Base-by-base conservation (phyloP, 164 flowering plant genomes). In the Liquidambar formosana region DNA sequence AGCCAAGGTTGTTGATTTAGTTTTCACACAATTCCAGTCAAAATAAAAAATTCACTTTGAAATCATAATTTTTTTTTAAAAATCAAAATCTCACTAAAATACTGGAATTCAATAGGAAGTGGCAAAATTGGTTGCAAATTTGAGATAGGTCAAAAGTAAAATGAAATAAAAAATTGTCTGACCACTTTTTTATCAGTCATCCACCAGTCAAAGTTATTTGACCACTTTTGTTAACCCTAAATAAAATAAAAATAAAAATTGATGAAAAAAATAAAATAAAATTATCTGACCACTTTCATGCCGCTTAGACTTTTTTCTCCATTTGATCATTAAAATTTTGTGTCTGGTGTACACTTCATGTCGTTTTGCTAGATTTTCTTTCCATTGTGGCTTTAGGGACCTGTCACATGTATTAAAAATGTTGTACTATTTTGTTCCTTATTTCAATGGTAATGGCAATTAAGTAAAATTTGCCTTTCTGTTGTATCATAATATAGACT, bases 351-450 rank as follows among this genome's bases (percentile, higher is more conserved):
- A 18, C 22, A 21, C 13, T 33, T 12, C 63, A 33, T 59, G 63
- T 33, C 18, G 64, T 44, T 70, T 56, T n/a, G 2, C 21, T 63
- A 63, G 14, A 19, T 19, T 28, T 47, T 15, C 52, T 60, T 68
- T 13, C 19, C 10, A 59, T 44, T 21, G 16, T 66, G 61, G 28
- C 49, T 11, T 59, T 58, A 49, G 12, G 28, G 33, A 45, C 26
- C 47, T n/a, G 6, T 23, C 54, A 45, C 25, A 10, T 25, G 23
- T 44, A 27, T 14, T 45, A 53, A 27, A 69, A 28, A 5, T 41
- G 18, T 9, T 33, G 11, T 48, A 43, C 15, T 15, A 41, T 43
- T 18, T 8, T 10, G 26, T 43, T 41, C 21, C 22, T 18, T 19
- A 10, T 8, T 16, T 47, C 66, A 1, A 22, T 10, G 28, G 23